Conservation (phyloP, 2,329 filamentous ascomycete genomes). For the Alternaria arborescens region DNA sequence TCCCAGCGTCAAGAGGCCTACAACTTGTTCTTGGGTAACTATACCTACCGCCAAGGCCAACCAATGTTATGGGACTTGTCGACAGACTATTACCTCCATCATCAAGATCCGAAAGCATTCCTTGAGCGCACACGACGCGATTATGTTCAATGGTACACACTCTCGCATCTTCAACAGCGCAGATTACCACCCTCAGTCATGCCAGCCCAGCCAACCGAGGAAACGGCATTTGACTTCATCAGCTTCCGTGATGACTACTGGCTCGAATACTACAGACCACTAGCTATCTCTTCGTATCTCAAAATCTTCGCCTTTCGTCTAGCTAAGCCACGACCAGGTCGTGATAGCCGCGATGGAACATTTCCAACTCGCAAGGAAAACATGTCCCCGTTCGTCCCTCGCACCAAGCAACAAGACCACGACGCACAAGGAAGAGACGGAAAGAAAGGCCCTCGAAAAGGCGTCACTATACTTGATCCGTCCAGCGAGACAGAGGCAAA, state of each 20-base stretch:
- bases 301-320: slow-evolving; percentile 95
- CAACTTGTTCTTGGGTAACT: slow-evolving; percentile 96
- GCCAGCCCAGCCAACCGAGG: slow-evolving; percentile 47
- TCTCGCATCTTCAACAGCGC: slow-evolving; percentile 72
- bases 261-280: slow-evolving; percentile 94
- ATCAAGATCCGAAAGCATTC: slow-evolving; percentile 81
- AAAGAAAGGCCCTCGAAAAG: slow-evolving; percentile 71
- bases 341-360: slow-evolving; percentile 77
- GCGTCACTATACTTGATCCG: slow-evolving; percentile 74
- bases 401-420: slow-evolving; percentile 55
- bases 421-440: slow-evolving; percentile 66
- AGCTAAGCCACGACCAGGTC: slow-evolving; percentile 80
- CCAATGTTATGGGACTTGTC: slow-evolving; percentile 97
- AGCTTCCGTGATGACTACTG: slow-evolving; percentile 90
- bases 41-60: slow-evolving; percentile 84
- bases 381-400: slow-evolving; percentile 85
- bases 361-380: slow-evolving; percentile 79
- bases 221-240: slow-evolving; percentile 48
- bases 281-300: slow-evolving; percentile 84
- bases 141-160: slow-evolving; percentile 91
- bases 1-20: slow-evolving; percentile 98
- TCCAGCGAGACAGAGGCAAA: slow-evolving; percentile 50
- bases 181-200: slow-evolving; percentile 62
- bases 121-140: slow-evolving; percentile 68
- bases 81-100: slow-evolving; percentile 96